Conservation (phyloP, 1,284 basidiomycete species). For the Boletus semigastroideus region DNA sequence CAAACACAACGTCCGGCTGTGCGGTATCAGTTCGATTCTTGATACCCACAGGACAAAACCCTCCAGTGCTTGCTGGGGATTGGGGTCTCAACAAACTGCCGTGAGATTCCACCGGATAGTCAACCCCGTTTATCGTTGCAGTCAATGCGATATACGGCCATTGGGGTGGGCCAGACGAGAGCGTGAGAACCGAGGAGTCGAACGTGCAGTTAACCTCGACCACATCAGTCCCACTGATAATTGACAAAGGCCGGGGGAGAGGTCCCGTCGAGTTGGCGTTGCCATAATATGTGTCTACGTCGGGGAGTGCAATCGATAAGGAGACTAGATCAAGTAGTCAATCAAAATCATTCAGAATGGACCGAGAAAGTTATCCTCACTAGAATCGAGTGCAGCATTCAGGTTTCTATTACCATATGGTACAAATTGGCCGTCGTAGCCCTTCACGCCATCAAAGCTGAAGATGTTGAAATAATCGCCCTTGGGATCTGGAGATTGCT, state of each 20-base stretch:
- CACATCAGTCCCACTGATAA: neutral
- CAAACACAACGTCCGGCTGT: conserved; percentile 17
- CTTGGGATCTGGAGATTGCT: conserved; percentile 16
- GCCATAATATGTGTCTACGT: conserved; percentile 18
- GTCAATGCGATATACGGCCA: conserved; percentile 27
- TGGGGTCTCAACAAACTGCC: conserved; percentile 23
- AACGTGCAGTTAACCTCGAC: conserved; percentile 23
- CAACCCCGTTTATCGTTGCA: conserved; percentile 33
- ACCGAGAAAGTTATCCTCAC: conserved; percentile 10
- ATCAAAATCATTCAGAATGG: neutral
- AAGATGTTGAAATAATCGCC: conserved; percentile 23
- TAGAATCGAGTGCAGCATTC: conserved; percentile 25
- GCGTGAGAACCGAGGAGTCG: neutral
- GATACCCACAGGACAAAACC: conserved; percentile 29
- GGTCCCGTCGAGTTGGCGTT: conserved; percentile 24
- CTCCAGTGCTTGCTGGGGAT: neutral
- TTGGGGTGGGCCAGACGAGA: conserved; percentile 2
- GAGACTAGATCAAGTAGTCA: conserved; percentile 15
- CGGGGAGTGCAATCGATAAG: conserved; percentile 19
- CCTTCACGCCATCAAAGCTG: conserved; percentile 31
- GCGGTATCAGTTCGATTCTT: conserved; percentile 8
- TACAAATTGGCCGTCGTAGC: conserved; percentile 29
- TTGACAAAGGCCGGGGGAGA: conserved; percentile 13
- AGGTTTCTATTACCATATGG: conserved; percentile 18
- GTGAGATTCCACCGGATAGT: conserved; percentile 30